A percentile compares a stretch with the other conserved stretches of the same genome.
phyloP scores from a whole-genome alignment of 495 filamentous ascomycete species.

The Penicillium longicatenatum region DNA sequence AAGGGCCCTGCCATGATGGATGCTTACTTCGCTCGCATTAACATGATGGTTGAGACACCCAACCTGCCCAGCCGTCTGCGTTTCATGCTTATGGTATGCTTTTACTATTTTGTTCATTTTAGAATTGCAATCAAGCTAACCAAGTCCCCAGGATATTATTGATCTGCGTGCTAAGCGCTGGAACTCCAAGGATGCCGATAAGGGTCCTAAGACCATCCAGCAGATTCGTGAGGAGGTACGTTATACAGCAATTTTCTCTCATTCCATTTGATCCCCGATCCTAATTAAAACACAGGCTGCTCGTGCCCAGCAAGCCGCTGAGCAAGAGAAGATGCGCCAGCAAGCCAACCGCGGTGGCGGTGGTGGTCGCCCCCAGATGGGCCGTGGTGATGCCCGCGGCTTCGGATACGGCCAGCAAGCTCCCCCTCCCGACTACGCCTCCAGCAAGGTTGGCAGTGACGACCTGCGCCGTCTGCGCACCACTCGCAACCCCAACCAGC shows the following conservation, averaged over 20 bases:
- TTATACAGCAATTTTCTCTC: background rate
- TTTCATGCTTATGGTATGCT: conserved; percentile 87
- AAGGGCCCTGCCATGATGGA: conserved; percentile 84
- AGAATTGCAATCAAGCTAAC: conserved; percentile 8
- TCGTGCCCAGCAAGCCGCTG: conserved; percentile 66
- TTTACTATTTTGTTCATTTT: no score
- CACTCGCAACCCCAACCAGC: conserved; percentile 62
- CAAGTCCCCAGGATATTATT: conserved; percentile 65
- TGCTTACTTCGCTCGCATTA: conserved; percentile 89
- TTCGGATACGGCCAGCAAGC: conserved; percentile 63
- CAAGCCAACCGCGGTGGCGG: conserved; percentile 56
- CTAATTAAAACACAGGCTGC: conserved; percentile 57
- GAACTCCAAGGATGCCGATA: conserved; percentile 79
- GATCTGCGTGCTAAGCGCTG: conserved; percentile 77
- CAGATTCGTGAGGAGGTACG: conserved; percentile 84
- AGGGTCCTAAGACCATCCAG: conserved; percentile 94
- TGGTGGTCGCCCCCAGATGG: conserved; percentile 63
- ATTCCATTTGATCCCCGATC: background rate
- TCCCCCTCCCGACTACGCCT: conserved; percentile 67
- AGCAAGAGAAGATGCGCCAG: conserved; percentile 52
- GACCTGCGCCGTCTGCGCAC: conserved; percentile 80
- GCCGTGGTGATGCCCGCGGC: conserved; percentile 83
- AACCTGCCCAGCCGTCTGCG: conserved; percentile 81
- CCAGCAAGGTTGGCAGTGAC: conserved; percentile 83
- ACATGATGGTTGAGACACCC: conserved; percentile 71